Evolutionary conservation across 495 filamentous ascomycete genomes (phyloP), one percentile per base, ranked within the genome.

Genomic region (Rusavskia elegans): DNA sequence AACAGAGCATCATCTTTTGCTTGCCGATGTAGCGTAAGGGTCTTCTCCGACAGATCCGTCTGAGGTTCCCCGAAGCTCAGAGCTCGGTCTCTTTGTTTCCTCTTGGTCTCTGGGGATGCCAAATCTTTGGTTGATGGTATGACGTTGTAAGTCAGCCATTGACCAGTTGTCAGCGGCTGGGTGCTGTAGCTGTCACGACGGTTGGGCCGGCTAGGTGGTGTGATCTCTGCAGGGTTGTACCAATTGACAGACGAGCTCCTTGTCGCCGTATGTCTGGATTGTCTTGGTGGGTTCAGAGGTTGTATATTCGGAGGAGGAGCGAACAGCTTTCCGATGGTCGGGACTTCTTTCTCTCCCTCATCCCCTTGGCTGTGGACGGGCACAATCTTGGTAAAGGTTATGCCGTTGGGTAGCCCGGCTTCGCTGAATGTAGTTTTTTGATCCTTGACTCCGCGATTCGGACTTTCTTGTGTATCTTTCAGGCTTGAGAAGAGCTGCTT

Each of bases 401-500:
- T 81, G 29, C 85, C 84, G 52, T 79, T 83, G 1, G 88, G 89
- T 32, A 96, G 64, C 14, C 68, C 72, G 14, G 65, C 71, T 51
- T 88, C 85, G 42, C 70, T 72, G 23, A 93, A 65, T 21, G 41
- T 52, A 2, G 4, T 36, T 20, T 32, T 29, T n/a, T 17, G 27
- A 20, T 30, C 29, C 23, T 41, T 20, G 39, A 51, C 29, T 41
- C 21, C 23, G n/a, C 20, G 66, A 50, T 13, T 60, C 58, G 39
- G 68, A 61, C 44, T 64, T 66, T 49, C 63, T 56, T 3, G 75
- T 25, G 19, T 68, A 54, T 76, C 76, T 56, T 83, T 82, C 25
- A 89, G 66, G 64, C 88, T 93, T 14, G 88, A 88, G 64, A 88
- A 95, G 16, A 95, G 71, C 50, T 90, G 86, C 57, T 80, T 84